Conservation (phyloP, 2,329 filamentous ascomycete species). For the Colletotrichum agaves region DNA sequence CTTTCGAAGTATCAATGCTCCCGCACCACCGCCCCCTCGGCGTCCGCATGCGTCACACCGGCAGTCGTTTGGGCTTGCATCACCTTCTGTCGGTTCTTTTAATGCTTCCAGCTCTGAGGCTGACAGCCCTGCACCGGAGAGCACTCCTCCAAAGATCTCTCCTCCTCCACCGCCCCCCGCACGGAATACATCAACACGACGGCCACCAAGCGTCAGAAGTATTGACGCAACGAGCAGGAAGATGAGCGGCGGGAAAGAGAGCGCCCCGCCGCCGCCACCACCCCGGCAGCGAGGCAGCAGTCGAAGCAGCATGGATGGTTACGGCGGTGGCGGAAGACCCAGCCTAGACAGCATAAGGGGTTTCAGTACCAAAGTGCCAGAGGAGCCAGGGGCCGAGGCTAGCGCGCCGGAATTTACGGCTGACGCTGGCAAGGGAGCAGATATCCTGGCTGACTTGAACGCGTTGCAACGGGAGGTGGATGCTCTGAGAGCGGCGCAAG, state of each 20-base stretch:
- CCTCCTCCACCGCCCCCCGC: conserved; percentile 59
- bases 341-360: conserved; percentile 45
- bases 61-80: conserved; percentile 37
- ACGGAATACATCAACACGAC: conserved; percentile 55
- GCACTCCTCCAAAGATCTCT: conserved; percentile 38
- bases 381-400: conserved; percentile 39
- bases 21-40: conserved; percentile 66
- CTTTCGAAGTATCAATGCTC: conserved; percentile 54
- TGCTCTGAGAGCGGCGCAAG: conserved; percentile 62
- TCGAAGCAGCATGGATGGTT: conserved; percentile 54
- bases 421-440: conserved; percentile 51
- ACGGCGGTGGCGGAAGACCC: conserved; percentile 42
- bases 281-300: conserved; percentile 60
- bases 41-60: conserved; percentile 55
- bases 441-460: conserved; percentile 78
- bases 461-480: conserved; percentile 82
- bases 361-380: conserved; percentile 44
- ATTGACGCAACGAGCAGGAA: conserved; percentile 48
- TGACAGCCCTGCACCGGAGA: neutral
- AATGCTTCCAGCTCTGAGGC: conserved; percentile 13
- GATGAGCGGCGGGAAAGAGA: conserved; percentile 26
- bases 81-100: conserved; percentile 22
- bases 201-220: conserved; percentile 56
- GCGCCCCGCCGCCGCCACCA: conserved; percentile 59
- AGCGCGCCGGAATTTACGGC: conserved; percentile 39